These are phyloP conservation scores for Beauveria caledonica DNA, from an alignment of 2,329 filamentous ascomycete genomes.

Conservation along the genomic window DNA sequence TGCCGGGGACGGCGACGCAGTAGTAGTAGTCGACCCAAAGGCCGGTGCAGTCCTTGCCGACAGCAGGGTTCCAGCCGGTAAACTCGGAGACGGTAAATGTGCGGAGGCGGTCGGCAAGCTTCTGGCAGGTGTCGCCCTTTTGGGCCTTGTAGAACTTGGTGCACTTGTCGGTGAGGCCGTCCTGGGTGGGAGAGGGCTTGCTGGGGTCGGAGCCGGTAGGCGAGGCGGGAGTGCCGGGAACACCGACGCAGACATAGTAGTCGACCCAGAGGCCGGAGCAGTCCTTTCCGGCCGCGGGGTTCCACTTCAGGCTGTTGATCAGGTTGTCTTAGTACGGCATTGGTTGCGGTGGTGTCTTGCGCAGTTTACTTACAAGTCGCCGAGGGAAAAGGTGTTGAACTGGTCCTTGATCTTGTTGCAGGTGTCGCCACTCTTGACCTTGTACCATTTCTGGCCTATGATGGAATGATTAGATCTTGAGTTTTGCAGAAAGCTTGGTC, in stretches of 20 bases:
- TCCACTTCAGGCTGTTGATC: conserved; percentile 21
- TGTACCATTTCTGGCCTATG: conserved; percentile 9
- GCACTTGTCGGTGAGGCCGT: conserved; percentile 4
- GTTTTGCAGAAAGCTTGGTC: not conserved
- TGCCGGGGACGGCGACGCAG: conserved; percentile 11
- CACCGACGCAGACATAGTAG: conserved; percentile 21
- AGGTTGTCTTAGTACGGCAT: not conserved
- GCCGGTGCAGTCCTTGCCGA: conserved; percentile 10
- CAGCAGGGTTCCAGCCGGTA: conserved; percentile 9
- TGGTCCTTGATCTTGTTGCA: conserved; percentile 12
- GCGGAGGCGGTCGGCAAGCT: conserved; percentile 18
- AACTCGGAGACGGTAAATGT: conserved; percentile 17
- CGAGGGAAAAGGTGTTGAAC: conserved; percentile 17
- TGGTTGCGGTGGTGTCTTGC: not conserved
- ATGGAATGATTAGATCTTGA: not conserved
- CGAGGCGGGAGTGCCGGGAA: conserved; percentile 1
- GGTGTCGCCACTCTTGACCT: conserved; percentile 12
- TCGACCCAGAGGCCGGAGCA: conserved; percentile 12
- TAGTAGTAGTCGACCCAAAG: conserved; percentile 10
- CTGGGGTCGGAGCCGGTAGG: conserved; percentile 4
- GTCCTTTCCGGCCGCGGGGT: conserved; percentile 10
- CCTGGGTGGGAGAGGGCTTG: conserved; percentile 11
- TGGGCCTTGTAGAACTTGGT: conserved; percentile 13
- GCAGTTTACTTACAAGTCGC: conserved; percentile 8
- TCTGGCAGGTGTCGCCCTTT: conserved; percentile 20